Conservation (phyloP, 768 basidiomycete genomes). For the Tricholoma bakamatsutake region DNA sequence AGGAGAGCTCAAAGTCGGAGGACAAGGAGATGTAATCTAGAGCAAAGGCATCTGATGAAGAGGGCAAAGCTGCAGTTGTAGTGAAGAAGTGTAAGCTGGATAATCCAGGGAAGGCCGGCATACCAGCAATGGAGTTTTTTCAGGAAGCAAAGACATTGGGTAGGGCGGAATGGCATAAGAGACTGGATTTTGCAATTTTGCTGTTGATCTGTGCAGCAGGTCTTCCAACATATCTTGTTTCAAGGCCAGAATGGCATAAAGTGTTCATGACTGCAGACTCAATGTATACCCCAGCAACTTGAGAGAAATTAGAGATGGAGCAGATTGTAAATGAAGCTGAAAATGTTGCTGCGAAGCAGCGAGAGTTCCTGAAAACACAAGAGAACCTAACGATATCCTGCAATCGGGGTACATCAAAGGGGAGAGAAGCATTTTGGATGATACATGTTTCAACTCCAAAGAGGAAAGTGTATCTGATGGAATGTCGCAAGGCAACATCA, state of each 20-base stretch:
- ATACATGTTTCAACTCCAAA: slow-evolving; percentile 25
- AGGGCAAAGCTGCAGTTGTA: neutral
- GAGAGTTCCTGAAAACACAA: slow-evolving; percentile 5
- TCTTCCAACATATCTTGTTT: slow-evolving; percentile 10
- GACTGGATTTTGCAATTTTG: slow-evolving; percentile 10
- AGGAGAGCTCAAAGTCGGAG: neutral
- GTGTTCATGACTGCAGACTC: slow-evolving; percentile 4
- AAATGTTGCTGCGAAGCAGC: slow-evolving; percentile 4
- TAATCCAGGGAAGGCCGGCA: neutral
- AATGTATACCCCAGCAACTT: slow-evolving; percentile 6
- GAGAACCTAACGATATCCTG: neutral
- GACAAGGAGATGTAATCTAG: neutral
- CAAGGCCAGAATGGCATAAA: slow-evolving; percentile 8
- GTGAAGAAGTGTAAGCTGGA: neutral
- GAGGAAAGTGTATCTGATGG: slow-evolving; percentile 21
- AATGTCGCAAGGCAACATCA: slow-evolving; percentile 18
- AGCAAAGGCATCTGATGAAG: neutral
- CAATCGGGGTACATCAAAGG: slow-evolving; percentile 15
- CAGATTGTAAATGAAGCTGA: slow-evolving; percentile 15
- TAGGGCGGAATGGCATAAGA: neutral
- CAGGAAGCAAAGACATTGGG: slow-evolving; percentile 2
- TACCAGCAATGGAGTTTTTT: neutral
- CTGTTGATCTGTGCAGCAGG: slow-evolving; percentile 12
- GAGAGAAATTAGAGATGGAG: slow-evolving; percentile 10
- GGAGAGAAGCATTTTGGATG: slow-evolving; percentile 22